phyloP scores from a whole-genome alignment of 306 rosid genomes.

The Cajanus cajan region DNA sequence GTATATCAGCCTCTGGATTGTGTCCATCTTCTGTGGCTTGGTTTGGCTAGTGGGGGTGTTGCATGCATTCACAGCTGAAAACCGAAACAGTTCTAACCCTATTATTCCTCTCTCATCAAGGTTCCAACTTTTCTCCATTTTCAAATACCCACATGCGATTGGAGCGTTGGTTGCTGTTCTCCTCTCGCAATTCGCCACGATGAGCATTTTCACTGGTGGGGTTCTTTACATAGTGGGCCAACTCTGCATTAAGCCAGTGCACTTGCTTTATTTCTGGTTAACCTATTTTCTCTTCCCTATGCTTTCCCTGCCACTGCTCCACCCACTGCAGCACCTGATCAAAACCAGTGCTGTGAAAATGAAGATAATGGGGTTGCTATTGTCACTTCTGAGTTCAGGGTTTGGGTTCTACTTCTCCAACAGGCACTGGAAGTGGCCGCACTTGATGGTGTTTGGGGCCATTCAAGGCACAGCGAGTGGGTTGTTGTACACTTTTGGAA shows the following conservation, averaged over 20 bases:
- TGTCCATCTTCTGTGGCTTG: slow-evolving; percentile 75
- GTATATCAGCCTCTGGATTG: slow-evolving; percentile 62
- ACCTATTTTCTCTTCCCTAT: slow-evolving; percentile 67
- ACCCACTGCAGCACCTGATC: slow-evolving; percentile 49
- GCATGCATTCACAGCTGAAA: slow-evolving; percentile 46
- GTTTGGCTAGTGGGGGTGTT: slow-evolving; percentile 63
- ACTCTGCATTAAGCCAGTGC: slow-evolving; percentile 56
- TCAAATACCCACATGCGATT: slow-evolving; percentile 62
- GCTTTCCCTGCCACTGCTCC: slow-evolving; percentile 57
- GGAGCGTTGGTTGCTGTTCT: slow-evolving; percentile 48
- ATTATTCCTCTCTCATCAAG: slow-evolving; percentile 16
- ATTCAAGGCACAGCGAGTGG: slow-evolving; percentile 64
- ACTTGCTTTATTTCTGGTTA: slow-evolving; percentile 63
- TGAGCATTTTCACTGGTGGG: slow-evolving; percentile 62
- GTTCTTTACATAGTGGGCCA: slow-evolving; percentile 62
- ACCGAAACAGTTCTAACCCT: slow-evolving; percentile 20
- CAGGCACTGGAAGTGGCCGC: slow-evolving; percentile 39
- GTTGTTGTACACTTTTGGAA: slow-evolving; percentile 57
- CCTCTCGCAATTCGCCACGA: slow-evolving; percentile 58
- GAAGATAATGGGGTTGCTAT: slow-evolving; percentile 63
- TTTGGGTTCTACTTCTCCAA: slow-evolving; percentile 50
- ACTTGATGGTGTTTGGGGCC: slow-evolving; percentile 49
- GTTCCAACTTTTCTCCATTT: slow-evolving; percentile 36
- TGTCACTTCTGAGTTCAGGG: slow-evolving; percentile 52
- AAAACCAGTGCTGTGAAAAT: slow-evolving; percentile 53